Percentiles rank a stretch among this genome's conserved stretches.
Evolutionary conservation across 2,329 filamentous ascomycete genomes (phyloP).

Genomic region (Arthrobotrys sinensis): DNA sequence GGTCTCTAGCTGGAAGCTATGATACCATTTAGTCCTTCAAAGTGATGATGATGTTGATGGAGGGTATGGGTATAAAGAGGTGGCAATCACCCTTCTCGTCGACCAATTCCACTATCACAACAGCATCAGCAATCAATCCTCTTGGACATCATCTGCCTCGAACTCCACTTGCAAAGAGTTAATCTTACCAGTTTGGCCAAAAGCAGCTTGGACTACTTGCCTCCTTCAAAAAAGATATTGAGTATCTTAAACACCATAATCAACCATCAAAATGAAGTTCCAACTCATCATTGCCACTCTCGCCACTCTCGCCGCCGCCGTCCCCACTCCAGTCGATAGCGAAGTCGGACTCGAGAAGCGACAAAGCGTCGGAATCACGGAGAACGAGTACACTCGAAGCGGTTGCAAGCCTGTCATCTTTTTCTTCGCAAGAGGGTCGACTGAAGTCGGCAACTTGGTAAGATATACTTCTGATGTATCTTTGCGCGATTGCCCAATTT

Average conservation of each 20-base stretch:
- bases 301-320: slow-evolving; percentile 51
- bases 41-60: not conserved
- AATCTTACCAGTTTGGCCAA: slow-evolving; percentile 16
- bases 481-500: not conserved
- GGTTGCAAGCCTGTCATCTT: slow-evolving; percentile 69
- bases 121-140: slow-evolving; percentile 53
- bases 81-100: slow-evolving; percentile 26
- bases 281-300: slow-evolving; percentile 50
- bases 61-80: slow-evolving; percentile 40
- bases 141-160: slow-evolving; percentile 15
- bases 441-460: slow-evolving; percentile 71
- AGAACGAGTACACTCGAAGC: slow-evolving; percentile 68
- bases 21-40: not conserved
- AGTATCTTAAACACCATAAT: slow-evolving; percentile 24
- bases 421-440: slow-evolving; percentile 71
- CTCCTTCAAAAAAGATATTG: slow-evolving; percentile 29
- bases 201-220: slow-evolving; percentile 11
- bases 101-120: slow-evolving; percentile 29
- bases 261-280: slow-evolving; percentile 59
- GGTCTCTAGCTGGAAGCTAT: not conserved
- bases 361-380: slow-evolving; percentile 59
- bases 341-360: slow-evolving; percentile 42
- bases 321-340: slow-evolving; percentile 22
- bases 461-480: not conserved
- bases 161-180: slow-evolving; percentile 16